Evolutionary conservation across 2,329 filamentous ascomycete species (phyloP), one percentile per base, ranked within the genome.

Genomic region (Alternaria viburni): DNA sequence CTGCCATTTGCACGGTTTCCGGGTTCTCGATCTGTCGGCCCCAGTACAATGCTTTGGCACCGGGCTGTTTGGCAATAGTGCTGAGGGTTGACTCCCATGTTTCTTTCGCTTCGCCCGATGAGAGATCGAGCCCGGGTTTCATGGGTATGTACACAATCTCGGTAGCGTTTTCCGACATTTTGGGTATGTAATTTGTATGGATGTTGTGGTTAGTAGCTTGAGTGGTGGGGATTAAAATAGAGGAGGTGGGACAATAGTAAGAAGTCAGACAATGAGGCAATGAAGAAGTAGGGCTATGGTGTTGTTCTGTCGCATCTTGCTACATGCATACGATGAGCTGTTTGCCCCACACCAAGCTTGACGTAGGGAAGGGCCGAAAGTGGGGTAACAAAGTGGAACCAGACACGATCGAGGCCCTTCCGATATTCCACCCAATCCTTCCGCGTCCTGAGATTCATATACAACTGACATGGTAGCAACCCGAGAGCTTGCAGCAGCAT

Each of bases 81-180:
- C 71, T 65, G 12, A 81, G 67, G 8, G 72, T 70, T 11, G 74
- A 69, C 11, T 78, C 70, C 70, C 80, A 73, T 6, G 79, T 71
- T 23, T 60, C 56, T 30, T 76, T 73, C 10, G 71, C 67, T n/a
- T 76, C 71, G 13, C 72, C 75, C 0, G 62, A 46, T 2, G 62
- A 51, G 4, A 78, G 55, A 43, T 74, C 66, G 32, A 70, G 26
- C n/a, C 75, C 77, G 1, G 80, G 54, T n/a, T 75, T 76, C 46
- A 85, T 70, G 0, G 80, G 75, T 6, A 83, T 52, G 54, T 74
- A 72, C 13, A 74, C 78, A 56, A 84, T 73, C 72, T 84, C 83
- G 4, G 80, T 82, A 23, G 74, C 77, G 19, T 55, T 62, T 6
- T 57, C 50, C 4, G 70, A 44, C 74, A 76, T 77, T 5, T n/a